Evolutionary conservation across 306 rosid species (phyloP).

Genomic region (Castanea crenata): DNA sequence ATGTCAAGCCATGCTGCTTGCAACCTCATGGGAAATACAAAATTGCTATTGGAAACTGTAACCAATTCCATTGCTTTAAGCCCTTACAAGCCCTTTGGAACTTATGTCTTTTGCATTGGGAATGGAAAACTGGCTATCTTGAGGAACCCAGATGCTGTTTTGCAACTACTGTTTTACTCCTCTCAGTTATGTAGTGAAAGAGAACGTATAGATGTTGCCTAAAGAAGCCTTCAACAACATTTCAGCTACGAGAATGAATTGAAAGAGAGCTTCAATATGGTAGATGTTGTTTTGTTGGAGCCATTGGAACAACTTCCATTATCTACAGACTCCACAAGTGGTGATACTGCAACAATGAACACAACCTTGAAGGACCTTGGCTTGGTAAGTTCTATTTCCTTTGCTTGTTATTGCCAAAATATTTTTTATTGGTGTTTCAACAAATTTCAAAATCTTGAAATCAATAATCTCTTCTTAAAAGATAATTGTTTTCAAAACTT

Average conservation of each 20-base stretch:
- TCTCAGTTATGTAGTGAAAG: constrained; percentile 31
- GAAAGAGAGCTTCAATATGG: constrained; percentile 33
- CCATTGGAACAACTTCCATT: constrained; percentile 41
- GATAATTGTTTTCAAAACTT: too few relatives aligned
- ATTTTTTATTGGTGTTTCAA: not conserved
- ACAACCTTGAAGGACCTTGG: constrained; percentile 59
- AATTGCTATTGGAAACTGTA: constrained; percentile 49
- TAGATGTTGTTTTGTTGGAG: constrained; percentile 28
- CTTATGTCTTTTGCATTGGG: constrained; percentile 53
- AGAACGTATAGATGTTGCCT: constrained; percentile 28
- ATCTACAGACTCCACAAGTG: constrained; percentile 25
- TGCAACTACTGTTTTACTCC: constrained; percentile 62
- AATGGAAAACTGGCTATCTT: constrained; percentile 40
- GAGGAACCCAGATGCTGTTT: constrained; percentile 57
- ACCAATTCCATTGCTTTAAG: constrained; percentile 46
- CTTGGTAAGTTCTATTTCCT: constrained; percentile 39
- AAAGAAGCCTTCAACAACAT: constrained; percentile 48
- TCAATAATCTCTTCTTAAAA: not conserved
- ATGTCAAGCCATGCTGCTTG: constrained; percentile 62
- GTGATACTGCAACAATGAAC: constrained; percentile 16
- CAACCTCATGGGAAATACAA: constrained; percentile 67
- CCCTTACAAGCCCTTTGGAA: constrained; percentile 85
- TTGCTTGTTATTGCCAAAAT: not conserved
- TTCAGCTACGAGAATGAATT: constrained; percentile 33
- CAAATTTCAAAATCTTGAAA: not conserved